Evolutionary conservation across 2,329 filamentous ascomycete genomes (phyloP), one percentile per base, ranked within the genome.

Genomic region (Cladobotryum mycophilum): DNA sequence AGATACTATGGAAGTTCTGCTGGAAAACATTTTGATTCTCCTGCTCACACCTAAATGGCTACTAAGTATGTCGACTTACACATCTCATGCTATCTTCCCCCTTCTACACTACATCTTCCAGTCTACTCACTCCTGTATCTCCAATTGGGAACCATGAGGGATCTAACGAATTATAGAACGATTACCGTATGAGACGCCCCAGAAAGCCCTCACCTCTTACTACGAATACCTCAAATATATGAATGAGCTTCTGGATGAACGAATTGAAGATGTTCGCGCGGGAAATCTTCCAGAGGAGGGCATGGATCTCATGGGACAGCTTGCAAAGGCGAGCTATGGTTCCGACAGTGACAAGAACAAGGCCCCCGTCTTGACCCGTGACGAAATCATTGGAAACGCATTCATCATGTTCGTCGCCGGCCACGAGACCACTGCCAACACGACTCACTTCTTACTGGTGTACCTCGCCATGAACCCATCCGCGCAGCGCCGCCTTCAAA

Each of bases 371-470:
- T 66, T 86, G n/a, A 74, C 69, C 5, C 79, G 83, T 55, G 74
- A 76, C 4, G 85, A 90, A 49, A 84, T 91, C 52, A 70, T 87
- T 25, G 85, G 86, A 46, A 90, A 90, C 61, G 81, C 85, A 17
- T 85, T 85, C 55, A 72, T 84, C 58, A 81, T 83, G 67, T 74
- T 80, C 53, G 73, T 91, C 1, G 88, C 88, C 0, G 88, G 88
- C 12, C 87, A 93, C 66, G 88, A 93, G 67, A 91, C 88, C 1
- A 86, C 86, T 2, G 87, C 87, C 44, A 89, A 88, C 65, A 78
- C 80, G 4, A 73, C 90, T 37, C 85, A 91, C 67, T 90, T 88
- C 63, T 76, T 82, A 2, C 67, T 90, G 4, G 63, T 89, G 35
- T 76, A 82, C 58, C 76, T 92, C 5, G 88, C 87, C 13, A 78